Base-by-base conservation (phyloP, 192 early-diverging fungal species). In the Geosiphon pyriformis region DNA sequence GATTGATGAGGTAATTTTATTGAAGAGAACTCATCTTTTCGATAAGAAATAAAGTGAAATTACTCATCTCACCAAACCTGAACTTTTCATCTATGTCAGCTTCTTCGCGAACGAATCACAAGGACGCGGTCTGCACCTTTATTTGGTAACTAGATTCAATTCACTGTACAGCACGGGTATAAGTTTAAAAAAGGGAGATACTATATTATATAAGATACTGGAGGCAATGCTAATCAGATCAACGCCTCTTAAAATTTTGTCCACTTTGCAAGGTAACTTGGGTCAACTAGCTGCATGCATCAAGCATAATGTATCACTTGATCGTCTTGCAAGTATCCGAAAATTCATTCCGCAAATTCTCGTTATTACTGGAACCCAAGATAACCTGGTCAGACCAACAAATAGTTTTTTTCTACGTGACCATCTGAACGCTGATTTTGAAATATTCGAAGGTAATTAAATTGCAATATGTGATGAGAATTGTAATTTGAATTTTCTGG, bases 361-460 rank as follows among this genome's bases (percentile, higher is more conserved):
- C 18, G 49, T 55, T 11, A 18, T 48, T 17, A 59, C 66, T 23
- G 66, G 77, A 15, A 76, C 72, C 15, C 53, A 47, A 46, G 77
- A 79, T 60, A 71, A 76, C 34, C 55, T 79, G 15, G 67, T 76
- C 8, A 60, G 49, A 42, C 74, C 77, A 18, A 30, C 27, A 7
- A 68, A 73, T 31, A 73, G 71, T 22, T 37, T 67, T 59, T 70
- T 73, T 22, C 22, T 79, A 25, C 37, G 64, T 8, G 49, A 73
- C 48, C 62, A 71, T 22, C 22, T 79, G 6, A 54, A 58, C 2
- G 57, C 49, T 23, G 34, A 48, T 15, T 52, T 71, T 27, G 71
- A 76, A 25, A 35, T 62, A 15, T 79, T 76, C 65, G 67, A 76
- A 47, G 71, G 74, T 50, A 64, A 23, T 26, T n/a, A n/a, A n/a